Evolutionary conservation across 176 grass and related monocot genomes (phyloP).

Genomic region (Panicum miliaceum): DNA sequence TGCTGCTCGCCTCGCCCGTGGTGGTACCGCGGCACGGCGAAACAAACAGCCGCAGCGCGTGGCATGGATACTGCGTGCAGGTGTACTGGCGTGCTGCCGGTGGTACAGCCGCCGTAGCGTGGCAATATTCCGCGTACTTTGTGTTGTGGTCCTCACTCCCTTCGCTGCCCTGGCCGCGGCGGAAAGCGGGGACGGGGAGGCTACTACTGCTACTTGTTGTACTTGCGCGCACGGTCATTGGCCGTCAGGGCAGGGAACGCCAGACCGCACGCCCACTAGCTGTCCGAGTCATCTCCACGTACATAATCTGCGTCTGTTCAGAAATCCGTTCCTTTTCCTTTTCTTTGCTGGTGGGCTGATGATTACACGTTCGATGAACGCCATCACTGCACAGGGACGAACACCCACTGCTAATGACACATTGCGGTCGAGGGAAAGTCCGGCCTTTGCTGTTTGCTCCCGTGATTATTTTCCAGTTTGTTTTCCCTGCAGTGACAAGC

Average conservation of each 20-base stretch:
- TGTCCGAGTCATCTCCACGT: constrained; percentile 5
- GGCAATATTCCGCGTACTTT: background rate
- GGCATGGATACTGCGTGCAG: background rate
- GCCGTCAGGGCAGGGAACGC: background rate
- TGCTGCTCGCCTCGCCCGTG: background rate
- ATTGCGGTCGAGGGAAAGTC: background rate
- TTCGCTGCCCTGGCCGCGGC: background rate
- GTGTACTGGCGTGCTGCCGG: no score
- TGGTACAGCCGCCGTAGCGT: background rate
- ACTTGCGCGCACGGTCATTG: background rate
- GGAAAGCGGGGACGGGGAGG: no score
- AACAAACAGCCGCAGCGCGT: background rate
- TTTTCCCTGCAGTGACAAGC: background rate
- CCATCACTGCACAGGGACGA: background rate
- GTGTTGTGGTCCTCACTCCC: background rate
- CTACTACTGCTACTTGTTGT: background rate
- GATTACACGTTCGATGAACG: background rate
- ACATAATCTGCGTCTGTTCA: background rate
- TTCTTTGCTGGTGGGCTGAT: background rate
- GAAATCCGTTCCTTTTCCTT: background rate
- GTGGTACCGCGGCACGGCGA: background rate
- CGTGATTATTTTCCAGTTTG: background rate
- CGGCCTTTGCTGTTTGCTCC: no score
- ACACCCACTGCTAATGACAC: background rate
- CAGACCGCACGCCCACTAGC: background rate